These are phyloP conservation scores for Trametes cinnabarina DNA, from an alignment of 768 basidiomycete species.

Conservation along the genomic window DNA sequence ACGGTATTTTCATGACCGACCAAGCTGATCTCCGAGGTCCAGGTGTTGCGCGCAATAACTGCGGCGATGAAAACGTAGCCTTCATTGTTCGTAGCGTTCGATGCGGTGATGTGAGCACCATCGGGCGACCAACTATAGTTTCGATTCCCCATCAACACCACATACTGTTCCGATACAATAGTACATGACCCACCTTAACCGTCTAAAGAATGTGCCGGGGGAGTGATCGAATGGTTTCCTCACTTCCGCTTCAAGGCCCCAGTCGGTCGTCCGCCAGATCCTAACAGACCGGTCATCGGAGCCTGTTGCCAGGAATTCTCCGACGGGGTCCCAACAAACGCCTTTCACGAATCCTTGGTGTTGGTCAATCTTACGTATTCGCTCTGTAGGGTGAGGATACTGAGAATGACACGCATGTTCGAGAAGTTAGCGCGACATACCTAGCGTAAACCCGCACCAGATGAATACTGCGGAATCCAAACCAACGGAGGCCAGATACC, in stretches of 20 bases:
- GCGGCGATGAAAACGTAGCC: constrained; percentile 98
- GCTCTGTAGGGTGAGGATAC: constrained; percentile 49
- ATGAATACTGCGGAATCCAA: constrained; percentile 88
- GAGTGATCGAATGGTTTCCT: constrained; percentile 91
- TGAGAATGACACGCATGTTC: neutral
- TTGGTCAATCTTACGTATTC: constrained; percentile 76
- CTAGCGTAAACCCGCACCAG: constrained; percentile 92
- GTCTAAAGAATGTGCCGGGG: constrained; percentile 91
- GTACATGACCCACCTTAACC: constrained; percentile 61
- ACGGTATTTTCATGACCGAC: constrained; percentile 98
- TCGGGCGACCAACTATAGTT: constrained; percentile 97
- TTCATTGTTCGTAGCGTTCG: constrained; percentile 94
- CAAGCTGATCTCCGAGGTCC: constrained; percentile 89
- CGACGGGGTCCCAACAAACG: constrained; percentile 98
- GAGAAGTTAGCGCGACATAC: constrained; percentile 39
- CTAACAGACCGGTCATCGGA: constrained; percentile 96
- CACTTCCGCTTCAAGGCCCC: constrained; percentile 82
- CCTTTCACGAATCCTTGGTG: constrained; percentile 99
- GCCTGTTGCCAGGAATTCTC: constrained; percentile 95
- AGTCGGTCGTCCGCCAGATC: constrained; percentile 94
- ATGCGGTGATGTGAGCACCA: constrained; percentile 96
- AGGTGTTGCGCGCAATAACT: constrained; percentile 85
- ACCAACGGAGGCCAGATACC: constrained; percentile 91
- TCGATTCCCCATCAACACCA: neutral
- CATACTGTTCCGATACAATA: too few relatives aligned